A percentile compares a stretch with the other conserved stretches of the same genome.
Evolutionary conservation across 441 rosid genomes (phyloP).

Genomic region (Jatropha multifida): DNA sequence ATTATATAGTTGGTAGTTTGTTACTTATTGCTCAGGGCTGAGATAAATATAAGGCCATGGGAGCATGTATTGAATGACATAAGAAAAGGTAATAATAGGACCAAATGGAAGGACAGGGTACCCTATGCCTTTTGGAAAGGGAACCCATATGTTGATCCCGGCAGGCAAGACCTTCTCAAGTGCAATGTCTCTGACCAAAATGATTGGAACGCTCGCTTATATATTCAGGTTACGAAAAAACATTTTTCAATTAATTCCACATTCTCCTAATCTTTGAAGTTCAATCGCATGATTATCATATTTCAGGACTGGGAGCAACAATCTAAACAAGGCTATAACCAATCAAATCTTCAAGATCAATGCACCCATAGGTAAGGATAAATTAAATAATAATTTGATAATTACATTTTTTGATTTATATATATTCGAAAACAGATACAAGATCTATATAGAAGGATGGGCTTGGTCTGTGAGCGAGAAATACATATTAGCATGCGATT

Average conservation of each 20-base stretch:
- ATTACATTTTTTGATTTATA: not conserved
- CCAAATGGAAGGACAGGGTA: slow-evolving; percentile 46
- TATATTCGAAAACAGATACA: slow-evolving; percentile 40
- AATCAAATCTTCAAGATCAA: slow-evolving; percentile 60
- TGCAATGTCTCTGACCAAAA: slow-evolving; percentile 49
- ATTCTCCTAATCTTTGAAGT: not conserved
- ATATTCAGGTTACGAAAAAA: slow-evolving; percentile 35
- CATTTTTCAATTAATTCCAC: not conserved
- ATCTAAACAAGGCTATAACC: slow-evolving; percentile 52
- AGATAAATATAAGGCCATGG: slow-evolving; percentile 59
- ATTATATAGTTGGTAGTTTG: too few relatives aligned
- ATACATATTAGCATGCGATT: slow-evolving; percentile 80
- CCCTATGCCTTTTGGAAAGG: slow-evolving; percentile 69
- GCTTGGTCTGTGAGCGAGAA: slow-evolving; percentile 94
- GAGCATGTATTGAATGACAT: slow-evolving; percentile 39
- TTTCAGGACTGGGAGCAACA: slow-evolving; percentile 66
- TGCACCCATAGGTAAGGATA: slow-evolving; percentile 58
- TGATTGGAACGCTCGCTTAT: slow-evolving; percentile 60
- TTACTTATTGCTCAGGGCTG: slow-evolving; percentile 38
- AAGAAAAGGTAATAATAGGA: slow-evolving; percentile 46
- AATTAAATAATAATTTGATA: not conserved
- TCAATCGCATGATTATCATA: not conserved
- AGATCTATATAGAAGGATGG: slow-evolving; percentile 82
- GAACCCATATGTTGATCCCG: slow-evolving; percentile 45
- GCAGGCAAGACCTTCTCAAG: slow-evolving; percentile 50